Percentiles rank a stretch among this genome's conserved stretches.
Evolutionary conservation across 345 rosid genomes (phyloP).

Genomic region (Noccaea bulbosa): DNA sequence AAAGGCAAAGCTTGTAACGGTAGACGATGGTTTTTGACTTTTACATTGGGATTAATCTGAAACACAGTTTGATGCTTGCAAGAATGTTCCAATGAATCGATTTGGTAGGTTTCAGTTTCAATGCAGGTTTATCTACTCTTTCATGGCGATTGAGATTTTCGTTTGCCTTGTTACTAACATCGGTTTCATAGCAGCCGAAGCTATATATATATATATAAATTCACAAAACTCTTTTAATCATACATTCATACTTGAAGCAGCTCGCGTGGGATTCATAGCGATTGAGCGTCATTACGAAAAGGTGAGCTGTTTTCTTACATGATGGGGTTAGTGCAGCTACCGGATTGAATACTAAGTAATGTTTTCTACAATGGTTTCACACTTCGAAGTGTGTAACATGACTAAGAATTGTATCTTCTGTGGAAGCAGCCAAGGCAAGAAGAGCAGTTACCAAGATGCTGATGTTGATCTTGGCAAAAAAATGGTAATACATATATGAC

Average conservation of each 20-base stretch:
- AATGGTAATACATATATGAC: conserved; percentile 49
- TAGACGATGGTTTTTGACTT: not conserved
- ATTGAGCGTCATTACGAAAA: conserved; percentile 82
- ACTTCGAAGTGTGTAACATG: too few relatives aligned
- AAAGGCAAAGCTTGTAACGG: conserved; percentile 16
- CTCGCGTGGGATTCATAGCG: conserved; percentile 75
- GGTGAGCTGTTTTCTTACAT: conserved; percentile 48
- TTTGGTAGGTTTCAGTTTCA: not conserved
- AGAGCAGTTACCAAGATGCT: conserved; percentile 81
- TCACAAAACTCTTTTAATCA: conserved; percentile 58
- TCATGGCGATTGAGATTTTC: conserved; percentile 82
- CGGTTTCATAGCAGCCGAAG: conserved; percentile 93
- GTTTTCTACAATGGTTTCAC: too few relatives aligned
- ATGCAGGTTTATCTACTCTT: conserved; percentile 94
- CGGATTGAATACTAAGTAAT: too few relatives aligned
- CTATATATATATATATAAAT: conserved; percentile 61
- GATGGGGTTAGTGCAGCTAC: too few relatives aligned
- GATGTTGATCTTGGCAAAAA: conserved; percentile 77
- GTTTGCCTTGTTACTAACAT: conserved; percentile 67
- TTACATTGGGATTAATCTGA: conserved; percentile 2
- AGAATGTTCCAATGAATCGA: conserved; percentile 1
- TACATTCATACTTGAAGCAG: conserved; percentile 60
- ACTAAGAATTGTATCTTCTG: conserved; percentile 56
- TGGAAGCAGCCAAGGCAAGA: conserved; percentile 83
- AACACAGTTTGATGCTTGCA: conserved; percentile 12